Evolutionary conservation across 768 basidiomycete species (phyloP).

Genomic region (Psilocybe cubensis): DNA sequence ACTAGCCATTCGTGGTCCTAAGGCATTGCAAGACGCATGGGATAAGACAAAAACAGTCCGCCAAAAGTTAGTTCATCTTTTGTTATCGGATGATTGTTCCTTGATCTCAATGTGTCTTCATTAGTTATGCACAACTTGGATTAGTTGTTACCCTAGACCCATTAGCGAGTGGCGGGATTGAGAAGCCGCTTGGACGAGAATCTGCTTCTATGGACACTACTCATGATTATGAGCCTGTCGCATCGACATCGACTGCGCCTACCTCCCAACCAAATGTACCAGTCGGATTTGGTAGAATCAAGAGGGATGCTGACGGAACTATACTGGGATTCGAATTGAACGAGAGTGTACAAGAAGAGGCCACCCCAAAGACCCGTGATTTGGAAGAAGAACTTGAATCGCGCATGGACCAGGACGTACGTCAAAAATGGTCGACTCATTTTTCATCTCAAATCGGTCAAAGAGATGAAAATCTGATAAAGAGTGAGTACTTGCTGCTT

Average conservation of each 20-base stretch:
- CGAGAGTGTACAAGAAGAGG: slow-evolving; percentile 46
- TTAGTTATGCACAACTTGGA: slow-evolving; percentile 80
- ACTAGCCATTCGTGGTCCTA: slow-evolving; percentile 80
- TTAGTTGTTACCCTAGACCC: slow-evolving; percentile 72
- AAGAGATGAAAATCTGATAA: slow-evolving; percentile 19
- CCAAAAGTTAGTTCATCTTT: slow-evolving; percentile 75
- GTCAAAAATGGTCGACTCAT: slow-evolving; percentile 43
- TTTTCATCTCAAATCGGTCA: slow-evolving; percentile 28
- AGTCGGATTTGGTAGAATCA: slow-evolving; percentile 78
- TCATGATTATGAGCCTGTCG: slow-evolving; percentile 9
- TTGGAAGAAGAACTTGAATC: slow-evolving; percentile 38
- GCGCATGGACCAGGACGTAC: slow-evolving; percentile 20
- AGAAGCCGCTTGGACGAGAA: slow-evolving; percentile 38
- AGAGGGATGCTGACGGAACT: slow-evolving; percentile 79
- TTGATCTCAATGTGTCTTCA: slow-evolving; percentile 1
- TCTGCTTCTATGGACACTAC: slow-evolving; percentile 15
- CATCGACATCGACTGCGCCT: slow-evolving; percentile 14
- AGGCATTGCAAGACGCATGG: slow-evolving; percentile 84
- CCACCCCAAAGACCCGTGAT: slow-evolving; percentile 32
- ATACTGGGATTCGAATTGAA: slow-evolving; percentile 71
- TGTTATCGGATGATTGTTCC: not conserved
- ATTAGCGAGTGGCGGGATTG: slow-evolving; percentile 67
- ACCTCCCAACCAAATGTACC: slow-evolving; percentile 39
- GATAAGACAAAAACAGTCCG: slow-evolving; percentile 84
- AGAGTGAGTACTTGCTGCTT: slow-evolving; percentile 34